phyloP scores from a whole-genome alignment of 306 rosid genomes.

The Castanea sativa region DNA sequence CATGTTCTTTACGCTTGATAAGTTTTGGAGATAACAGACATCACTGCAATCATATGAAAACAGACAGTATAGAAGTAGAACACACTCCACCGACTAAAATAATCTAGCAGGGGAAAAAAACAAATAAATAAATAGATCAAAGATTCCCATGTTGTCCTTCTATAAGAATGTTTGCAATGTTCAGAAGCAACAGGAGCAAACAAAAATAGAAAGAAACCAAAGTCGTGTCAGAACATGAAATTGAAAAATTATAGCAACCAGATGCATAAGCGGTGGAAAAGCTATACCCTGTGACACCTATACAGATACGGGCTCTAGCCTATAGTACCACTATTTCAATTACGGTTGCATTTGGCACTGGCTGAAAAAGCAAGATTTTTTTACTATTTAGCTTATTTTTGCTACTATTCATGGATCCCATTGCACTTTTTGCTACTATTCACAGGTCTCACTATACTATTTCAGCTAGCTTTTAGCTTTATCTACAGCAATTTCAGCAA shows the following conservation, averaged over 20 bases:
- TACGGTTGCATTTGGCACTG: too few relatives aligned
- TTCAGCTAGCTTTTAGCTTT: too few relatives aligned
- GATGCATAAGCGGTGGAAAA: not conserved
- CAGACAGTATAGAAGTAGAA: not conserved
- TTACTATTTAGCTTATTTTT: too few relatives aligned
- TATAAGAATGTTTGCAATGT: not conserved
- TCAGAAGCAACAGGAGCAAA: not conserved
- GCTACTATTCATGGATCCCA: too few relatives aligned
- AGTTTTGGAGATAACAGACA: not conserved
- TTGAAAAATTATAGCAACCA: not conserved
- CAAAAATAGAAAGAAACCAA: not conserved
- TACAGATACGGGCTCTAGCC: not conserved
- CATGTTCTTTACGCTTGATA: not conserved
- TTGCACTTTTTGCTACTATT: too few relatives aligned
- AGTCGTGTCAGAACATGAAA: not conserved
- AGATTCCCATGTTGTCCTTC: not conserved
- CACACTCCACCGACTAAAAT: not conserved
- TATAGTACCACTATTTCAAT: not conserved
- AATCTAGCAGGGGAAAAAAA: not conserved
- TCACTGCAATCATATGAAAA: not conserved
- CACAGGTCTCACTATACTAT: too few relatives aligned
- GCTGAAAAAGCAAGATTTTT: too few relatives aligned
- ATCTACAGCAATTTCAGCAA: too few relatives aligned
- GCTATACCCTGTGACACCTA: not conserved
- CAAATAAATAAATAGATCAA: too few relatives aligned